phyloP scores from a whole-genome alignment of 1,139 yeast genomes.

The Nakaseomyces bracarensis region DNA sequence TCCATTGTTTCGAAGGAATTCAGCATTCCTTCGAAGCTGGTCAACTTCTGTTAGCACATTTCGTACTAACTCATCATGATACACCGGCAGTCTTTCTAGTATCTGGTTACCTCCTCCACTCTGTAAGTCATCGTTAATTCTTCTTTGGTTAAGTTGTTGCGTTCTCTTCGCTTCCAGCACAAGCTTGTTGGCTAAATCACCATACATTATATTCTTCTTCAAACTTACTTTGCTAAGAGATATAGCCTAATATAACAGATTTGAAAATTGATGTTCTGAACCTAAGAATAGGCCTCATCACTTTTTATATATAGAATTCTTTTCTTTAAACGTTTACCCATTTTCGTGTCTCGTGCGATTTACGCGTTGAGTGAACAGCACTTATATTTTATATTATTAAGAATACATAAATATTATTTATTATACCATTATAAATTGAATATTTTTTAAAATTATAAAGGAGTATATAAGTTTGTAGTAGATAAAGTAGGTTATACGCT shows the following conservation, averaged over 20 bases:
- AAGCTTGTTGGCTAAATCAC: conserved; percentile 77
- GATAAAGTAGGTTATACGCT: too few relatives aligned
- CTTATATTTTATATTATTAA: too few relatives aligned
- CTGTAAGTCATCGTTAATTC: conserved; percentile 20
- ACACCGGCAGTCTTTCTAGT: conserved; percentile 45
- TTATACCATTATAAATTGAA: too few relatives aligned
- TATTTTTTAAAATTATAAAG: too few relatives aligned
- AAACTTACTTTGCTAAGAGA: neutral
- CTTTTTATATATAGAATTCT: neutral
- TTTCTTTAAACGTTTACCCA: neutral
- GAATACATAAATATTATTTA: too few relatives aligned
- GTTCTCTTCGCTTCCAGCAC: conserved; percentile 79
- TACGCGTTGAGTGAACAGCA: neutral
- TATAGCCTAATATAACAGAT: neutral
- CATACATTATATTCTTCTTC: conserved; percentile 51
- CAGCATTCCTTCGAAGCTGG: conserved; percentile 45
- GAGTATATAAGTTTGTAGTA: too few relatives aligned
- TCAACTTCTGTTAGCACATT: conserved; percentile 47
- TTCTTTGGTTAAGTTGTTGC: conserved; percentile 38
- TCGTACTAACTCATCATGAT: conserved; percentile 68
- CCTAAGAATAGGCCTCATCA: neutral
- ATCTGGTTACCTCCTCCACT: conserved; percentile 2
- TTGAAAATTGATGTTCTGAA: neutral
- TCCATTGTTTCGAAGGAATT: conserved; percentile 19
- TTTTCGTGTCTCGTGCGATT: neutral